Conservation (phyloP, 192 early-diverging fungal species). For the Coemansia biformis region DNA sequence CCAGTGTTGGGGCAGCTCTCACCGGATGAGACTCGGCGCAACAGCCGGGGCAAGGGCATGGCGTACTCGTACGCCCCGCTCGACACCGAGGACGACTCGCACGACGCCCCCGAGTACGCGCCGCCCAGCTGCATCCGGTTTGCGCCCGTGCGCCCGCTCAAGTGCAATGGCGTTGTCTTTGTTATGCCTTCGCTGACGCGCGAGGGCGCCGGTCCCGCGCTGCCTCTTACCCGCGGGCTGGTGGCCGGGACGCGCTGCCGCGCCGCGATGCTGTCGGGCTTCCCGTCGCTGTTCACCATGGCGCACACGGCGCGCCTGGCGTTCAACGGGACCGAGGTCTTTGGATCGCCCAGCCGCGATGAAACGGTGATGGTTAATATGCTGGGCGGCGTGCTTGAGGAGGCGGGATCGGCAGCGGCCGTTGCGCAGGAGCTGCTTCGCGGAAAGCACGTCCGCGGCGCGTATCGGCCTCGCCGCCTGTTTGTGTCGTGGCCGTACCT, state of each 20-base stretch:
- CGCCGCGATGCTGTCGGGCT: constrained; percentile 66
- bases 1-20: constrained; percentile 59
- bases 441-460: constrained; percentile 25
- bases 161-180: constrained; percentile 53
- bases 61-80: constrained; percentile 55
- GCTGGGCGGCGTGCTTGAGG: constrained; percentile 9
- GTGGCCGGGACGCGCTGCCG: constrained; percentile 61
- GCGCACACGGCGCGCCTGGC: constrained; percentile 62
- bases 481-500: constrained; percentile 80
- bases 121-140: constrained; percentile 63
- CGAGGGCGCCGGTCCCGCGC: constrained; percentile 1
- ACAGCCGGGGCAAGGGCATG: constrained; percentile 57
- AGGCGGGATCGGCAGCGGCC: constrained; percentile 6
- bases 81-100: constrained; percentile 35
- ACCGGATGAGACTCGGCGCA: constrained; percentile 55
- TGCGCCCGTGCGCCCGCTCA: constrained; percentile 60
- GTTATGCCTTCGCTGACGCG: constrained; percentile 58
- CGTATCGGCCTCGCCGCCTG: constrained; percentile 31
- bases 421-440: constrained; percentile 27
- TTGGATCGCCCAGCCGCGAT: constrained; percentile 69
- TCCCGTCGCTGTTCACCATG: constrained; percentile 84
- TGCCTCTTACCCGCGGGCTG: constrained; percentile 57
- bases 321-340: constrained; percentile 80
- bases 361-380: constrained; percentile 42
- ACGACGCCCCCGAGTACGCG: constrained; percentile 36